Base-by-base conservation (phyloP, 176 grass and related monocot species). In the Rhynchospora breviuscula region DNA sequence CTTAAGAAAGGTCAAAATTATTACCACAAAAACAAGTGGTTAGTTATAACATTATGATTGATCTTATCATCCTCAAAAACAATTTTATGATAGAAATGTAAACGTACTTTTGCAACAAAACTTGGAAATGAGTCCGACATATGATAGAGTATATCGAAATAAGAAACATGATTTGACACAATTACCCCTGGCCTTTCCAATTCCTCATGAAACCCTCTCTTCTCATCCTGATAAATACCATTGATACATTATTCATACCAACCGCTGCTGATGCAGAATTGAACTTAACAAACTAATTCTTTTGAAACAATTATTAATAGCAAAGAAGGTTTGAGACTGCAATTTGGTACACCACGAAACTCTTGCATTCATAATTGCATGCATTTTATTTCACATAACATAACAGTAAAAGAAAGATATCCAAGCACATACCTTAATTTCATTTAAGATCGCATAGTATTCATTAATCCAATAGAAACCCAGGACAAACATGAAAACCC, bases 141-240 rank as follows among this genome's bases (percentile, higher is more conserved):
- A 79, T 98, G 89, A 94, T 98, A 98, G 49, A 98, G 95, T 88
- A 98, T 92, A 83, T 98, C 95, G 23, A 94, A 43, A 91, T 98
- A 91, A 51, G 95, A 94, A 59, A 98, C 79, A 88, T 98, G 92
- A 87, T 93, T 98, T 64, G 92, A 98, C 69, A 98, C 92, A 82
- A 94, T 85, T 22, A 70, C 92, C 44, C 95, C 95, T 25, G 87
- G 90, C 58, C 89, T 94, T 85, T 75, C 84, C n/a, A 81, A 84
- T 87, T 88, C 86, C 31, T 70, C 67, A 22, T 48, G 17, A 46
- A 10, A 72, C 21, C 7, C 68, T 72, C 40, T 48, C 0, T 72
- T 72, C 47, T 72, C 68, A 47, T 72, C 68, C 68, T 72, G 47
- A 19, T 19, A 29, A 47, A 47, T 72, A 18, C 48, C 10, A 72